Percentiles rank a stretch among this genome's conserved stretches.
phyloP scores from a whole-genome alignment of 1,284 basidiomycete genomes.

The Trichosporon sp. region DNA sequence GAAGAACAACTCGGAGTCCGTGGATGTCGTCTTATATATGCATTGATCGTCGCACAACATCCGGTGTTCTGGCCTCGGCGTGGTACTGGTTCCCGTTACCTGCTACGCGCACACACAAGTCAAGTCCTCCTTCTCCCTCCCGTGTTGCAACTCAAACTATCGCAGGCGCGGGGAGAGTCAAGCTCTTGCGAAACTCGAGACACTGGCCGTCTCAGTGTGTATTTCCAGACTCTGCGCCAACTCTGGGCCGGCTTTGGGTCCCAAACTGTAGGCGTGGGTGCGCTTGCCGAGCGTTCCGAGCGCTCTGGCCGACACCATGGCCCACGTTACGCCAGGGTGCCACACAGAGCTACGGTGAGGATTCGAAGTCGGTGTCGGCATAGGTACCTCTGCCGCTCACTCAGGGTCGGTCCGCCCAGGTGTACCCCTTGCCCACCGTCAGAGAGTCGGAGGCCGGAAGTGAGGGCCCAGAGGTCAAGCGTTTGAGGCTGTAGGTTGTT shows the following conservation, averaged over 20 bases:
- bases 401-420: not conserved
- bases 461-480: not conserved
- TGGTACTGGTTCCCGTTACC: not conserved
- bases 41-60: not conserved
- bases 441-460: not conserved
- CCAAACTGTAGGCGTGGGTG: not conserved
- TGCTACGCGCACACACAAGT: not conserved
- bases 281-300: not conserved
- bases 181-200: slow-evolving; percentile 1
- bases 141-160: slow-evolving; percentile 1
- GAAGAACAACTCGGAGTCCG: not conserved
- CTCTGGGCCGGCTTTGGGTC: not conserved
- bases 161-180: not conserved
- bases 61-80: not conserved
- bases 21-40: not conserved
- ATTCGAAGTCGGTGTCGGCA: not conserved
- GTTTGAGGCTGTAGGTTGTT: not conserved
- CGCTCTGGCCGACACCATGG: not conserved
- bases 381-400: not conserved
- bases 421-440: not conserved
- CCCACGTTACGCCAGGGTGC: not conserved
- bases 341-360: not conserved
- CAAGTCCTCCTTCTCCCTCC: not conserved
- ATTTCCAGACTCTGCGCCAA: not conserved
- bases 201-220: not conserved